phyloP scores from a whole-genome alignment of 2,329 filamentous ascomycete genomes.

The Botrytis deweyae region DNA sequence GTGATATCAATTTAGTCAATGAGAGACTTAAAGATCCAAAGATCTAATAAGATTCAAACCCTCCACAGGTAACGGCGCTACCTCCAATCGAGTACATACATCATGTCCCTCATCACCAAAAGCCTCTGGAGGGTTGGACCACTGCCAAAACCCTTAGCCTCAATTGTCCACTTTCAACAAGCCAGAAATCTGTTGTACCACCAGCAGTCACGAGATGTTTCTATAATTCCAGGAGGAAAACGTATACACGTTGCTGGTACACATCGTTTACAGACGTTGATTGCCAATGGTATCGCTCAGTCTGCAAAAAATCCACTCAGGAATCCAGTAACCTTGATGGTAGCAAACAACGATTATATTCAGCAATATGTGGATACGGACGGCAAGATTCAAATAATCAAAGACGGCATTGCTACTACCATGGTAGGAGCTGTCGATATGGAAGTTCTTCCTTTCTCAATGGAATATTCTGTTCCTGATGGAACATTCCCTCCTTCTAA shows the following conservation, averaged over 20 bases:
- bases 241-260: neutral
- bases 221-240: neutral
- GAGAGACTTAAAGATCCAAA: neutral
- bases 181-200: neutral
- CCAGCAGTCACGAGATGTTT: conserved; percentile 6
- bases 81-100: neutral
- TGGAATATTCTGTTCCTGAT: neutral
- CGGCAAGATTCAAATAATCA: neutral
- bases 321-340: conserved; percentile 10
- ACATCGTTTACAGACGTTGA: neutral
- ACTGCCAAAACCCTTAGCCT: conserved; percentile 1
- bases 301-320: neutral
- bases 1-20: neutral
- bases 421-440: conserved; percentile 9
- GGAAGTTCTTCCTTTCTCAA: conserved; percentile 4
- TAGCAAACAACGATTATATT: neutral
- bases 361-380: conserved; percentile 2
- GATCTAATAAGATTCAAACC: neutral
- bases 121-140: conserved; percentile 2
- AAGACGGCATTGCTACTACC: neutral
- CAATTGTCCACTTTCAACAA: neutral
- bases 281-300: conserved; percentile 8
- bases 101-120: conserved; percentile 1
- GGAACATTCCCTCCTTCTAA: neutral
- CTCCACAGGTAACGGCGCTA: neutral